These are phyloP conservation scores for Mucuna pruriens DNA, from an alignment of 306 rosid species.

Conservation along the genomic window DNA sequence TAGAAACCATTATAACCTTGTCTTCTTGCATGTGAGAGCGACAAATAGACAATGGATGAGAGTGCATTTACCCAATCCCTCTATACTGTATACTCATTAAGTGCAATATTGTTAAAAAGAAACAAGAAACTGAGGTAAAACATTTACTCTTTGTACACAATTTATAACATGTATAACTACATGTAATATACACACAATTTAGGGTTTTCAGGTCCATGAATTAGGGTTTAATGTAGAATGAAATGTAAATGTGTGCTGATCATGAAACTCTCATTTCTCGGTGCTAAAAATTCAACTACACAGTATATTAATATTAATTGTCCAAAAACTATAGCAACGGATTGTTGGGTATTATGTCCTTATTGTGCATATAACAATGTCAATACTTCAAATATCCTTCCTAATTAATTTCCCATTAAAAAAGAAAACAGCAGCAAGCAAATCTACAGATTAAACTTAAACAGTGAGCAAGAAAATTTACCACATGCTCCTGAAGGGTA, in stretches of 20 bases:
- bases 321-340: not conserved
- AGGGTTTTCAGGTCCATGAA: constrained; percentile 46
- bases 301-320: not conserved
- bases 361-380: constrained; percentile 2
- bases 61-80: constrained; percentile 34
- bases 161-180: constrained; percentile 5
- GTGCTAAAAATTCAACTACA: constrained; percentile 26
- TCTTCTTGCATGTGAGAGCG: constrained; percentile 46
- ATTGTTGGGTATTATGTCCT: constrained; percentile 28
- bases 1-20: constrained; percentile 37
- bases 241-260: constrained; percentile 10
- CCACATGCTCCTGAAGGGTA: constrained; percentile 37
- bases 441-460: not conserved
- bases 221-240: constrained; percentile 50
- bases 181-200: constrained; percentile 21
- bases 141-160: constrained; percentile 10
- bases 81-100: constrained; percentile 28
- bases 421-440: not conserved
- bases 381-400: not conserved
- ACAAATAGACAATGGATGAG: constrained; percentile 23
- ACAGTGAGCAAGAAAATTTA: constrained; percentile 25
- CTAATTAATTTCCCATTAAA: constrained; percentile 6
- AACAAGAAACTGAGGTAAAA: not conserved
- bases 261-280: constrained; percentile 33
- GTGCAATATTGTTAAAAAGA: not conserved